Evolutionary conservation across 2,329 filamentous ascomycete genomes (phyloP), one percentile per base, ranked within the genome.

Genomic region (Zarea fungicola): DNA sequence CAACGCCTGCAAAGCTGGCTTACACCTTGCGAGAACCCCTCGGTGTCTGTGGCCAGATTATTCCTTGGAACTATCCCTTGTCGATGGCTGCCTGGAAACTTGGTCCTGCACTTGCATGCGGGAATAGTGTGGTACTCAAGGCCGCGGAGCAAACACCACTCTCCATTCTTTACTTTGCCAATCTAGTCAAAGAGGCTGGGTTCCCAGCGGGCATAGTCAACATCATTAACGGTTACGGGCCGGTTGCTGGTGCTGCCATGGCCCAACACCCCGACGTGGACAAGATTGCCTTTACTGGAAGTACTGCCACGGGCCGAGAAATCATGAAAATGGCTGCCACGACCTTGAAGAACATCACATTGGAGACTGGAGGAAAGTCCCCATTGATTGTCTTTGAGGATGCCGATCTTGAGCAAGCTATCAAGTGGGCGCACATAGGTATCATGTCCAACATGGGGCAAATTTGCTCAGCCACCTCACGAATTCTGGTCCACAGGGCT

Each of bases 181-280:
- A 75, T 4, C 71, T 91, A 18, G 74, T 90, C 54, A 80, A 80
- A 52, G 76, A 89, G 59, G 85, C 85, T 7, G 87, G 87, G 0
- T 91, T 91, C 60, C 87, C 87, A 3, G 80, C 86, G 1, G 87
- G 87, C 34, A 87, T 91, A 5, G 65, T 91, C 55, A 91, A 91
- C 64, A 77, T 91, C 50, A 63, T 89, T 49, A 89, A 89, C 52
- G 87, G 87, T 0, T 75, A 81, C 45, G 87, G 87, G 22, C 74
- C 73, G 21, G 81, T 81, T 29, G 83, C 85, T 0, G 87, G 87
- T 10, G 74, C 81, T 5, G 82, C 85, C 0, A 73, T 91, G 8
- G 83, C 81, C 2, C 73, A 75, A 34, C 87, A 92, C 61, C 67
- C 80, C 21, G 77, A 77, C 35, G 76, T 92, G 13, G 83, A 88